Base-by-base conservation (phyloP, 225 moss, liverwort and hornwort genomes). In the Takakia lepidozioides region DNA sequence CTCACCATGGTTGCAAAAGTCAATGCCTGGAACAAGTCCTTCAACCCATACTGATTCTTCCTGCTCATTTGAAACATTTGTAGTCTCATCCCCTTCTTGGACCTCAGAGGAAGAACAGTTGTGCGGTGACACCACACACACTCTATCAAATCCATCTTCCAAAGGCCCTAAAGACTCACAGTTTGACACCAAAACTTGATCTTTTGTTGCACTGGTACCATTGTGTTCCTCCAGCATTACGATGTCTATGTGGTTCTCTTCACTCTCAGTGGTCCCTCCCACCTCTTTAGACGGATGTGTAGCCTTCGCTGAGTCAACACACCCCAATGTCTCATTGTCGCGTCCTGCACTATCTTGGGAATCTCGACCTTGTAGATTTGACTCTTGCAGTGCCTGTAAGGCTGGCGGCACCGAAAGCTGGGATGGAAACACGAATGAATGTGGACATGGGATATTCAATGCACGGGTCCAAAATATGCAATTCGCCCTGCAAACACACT, bases 1-100 rank as follows among this genome's bases (percentile, higher is more conserved):
- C 65, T 28, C 55, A 95, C 95, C 90, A 78, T 95, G 95, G 70
- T 95, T 90, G 69, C 95, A 95, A 52, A 90, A 82, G 73, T 95
- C 95, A 28, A 95, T 87, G 66, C 95, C 95, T 42, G 95, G 95
- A 50, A 90, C 84, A 64, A 95, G 75, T 16, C 86, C 90, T 67
- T 95, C 95, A 60, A 95, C 90, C 74, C 52, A 62, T 10, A 72
- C 54, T 16, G 61, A 49, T 11, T 26, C 26, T 50, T 25, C 27
- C 7, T 10, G 5, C 8, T 18, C 49, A n/a, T n/a, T n/a, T n/a
- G n/a, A n/a, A 48, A 29, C 41, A 30, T 37, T 32, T 47, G 58
- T 58, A 29, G 42, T 59, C 41, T 65, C 70, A 36, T 38, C 48
- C 43, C 32, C 57, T 21, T 38, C 49, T 25, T 46, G 57, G 17